Base-by-base conservation (phyloP, 192 early-diverging fungal genomes). In the Fimicolochytrium jonesii region DNA sequence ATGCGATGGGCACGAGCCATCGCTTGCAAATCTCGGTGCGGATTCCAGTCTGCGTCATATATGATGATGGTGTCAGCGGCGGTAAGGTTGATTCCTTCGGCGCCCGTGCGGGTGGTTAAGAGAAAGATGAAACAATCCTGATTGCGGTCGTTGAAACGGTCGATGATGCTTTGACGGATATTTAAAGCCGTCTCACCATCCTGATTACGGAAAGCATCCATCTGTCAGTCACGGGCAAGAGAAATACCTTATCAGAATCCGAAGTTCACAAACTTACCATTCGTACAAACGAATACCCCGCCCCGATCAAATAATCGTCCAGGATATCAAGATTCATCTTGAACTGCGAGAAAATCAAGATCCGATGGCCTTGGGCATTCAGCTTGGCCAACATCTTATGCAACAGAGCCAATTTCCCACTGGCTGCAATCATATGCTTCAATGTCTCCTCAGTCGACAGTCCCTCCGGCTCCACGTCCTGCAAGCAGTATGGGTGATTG, bases 341-440 rank as follows among this genome's bases (percentile, higher is more conserved):
- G 69, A 95, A 92, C 64, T 93, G 91, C 45, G 83, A 85, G 61
- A 97, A 97, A 23, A 97, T 67, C 4, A 97, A 67, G 0, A 95
- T 76, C 15, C 85, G 75, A 68, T 88, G 77, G 0, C 83, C 77
- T 9, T 72, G 53, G 15, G 59, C 72, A 43, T 84, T 76, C 25
- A 92, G 56, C 59, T 88, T 85, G 0, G 73, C 74, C 1, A 90
- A 56, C 85, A 92, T 88, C 36, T 73, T 73, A 47, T 85, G 67
- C 6, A 92, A 70, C 0, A 92, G 57, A 26, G 73, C 56, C 26
- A 92, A 59, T 59, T 92, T 90, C 10, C 73, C 86, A 49, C 84
- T 76, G 1, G 83, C 64, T 25, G 84, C 83, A 34, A 91, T 82
- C n/a, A 90, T 58, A 23, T 68, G 70, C 23, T 77, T 67, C 18